These are phyloP conservation scores for barley (Hordeum vulgare) DNA, from an alignment of 176 grass and related monocot species.

Conservation along the genomic window DNA sequence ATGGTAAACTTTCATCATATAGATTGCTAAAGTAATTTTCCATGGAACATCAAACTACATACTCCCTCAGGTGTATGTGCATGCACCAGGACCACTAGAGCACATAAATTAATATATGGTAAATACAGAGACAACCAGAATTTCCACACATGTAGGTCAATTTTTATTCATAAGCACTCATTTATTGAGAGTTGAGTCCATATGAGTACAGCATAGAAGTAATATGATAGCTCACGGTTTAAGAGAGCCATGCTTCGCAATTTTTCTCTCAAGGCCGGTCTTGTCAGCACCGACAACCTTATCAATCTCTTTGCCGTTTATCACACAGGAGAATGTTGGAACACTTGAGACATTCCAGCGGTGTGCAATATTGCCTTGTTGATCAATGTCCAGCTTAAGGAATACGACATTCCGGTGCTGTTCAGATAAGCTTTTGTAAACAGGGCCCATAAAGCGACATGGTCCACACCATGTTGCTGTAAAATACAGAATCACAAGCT, in stretches of 20 bases:
- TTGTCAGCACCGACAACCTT: slow-evolving; percentile 60
- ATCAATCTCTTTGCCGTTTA: slow-evolving; percentile 54
- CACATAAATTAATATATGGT: not conserved
- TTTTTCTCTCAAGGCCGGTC: slow-evolving; percentile 43
- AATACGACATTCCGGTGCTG: slow-evolving; percentile 49
- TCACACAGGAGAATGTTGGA: slow-evolving; percentile 65
- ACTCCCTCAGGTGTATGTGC: not conserved
- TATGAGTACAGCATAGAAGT: slow-evolving; percentile 7
- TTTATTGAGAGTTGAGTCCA: not conserved
- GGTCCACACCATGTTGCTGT: slow-evolving; percentile 70
- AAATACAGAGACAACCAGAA: not conserved
- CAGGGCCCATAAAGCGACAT: slow-evolving; percentile 55
- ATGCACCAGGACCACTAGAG: not conserved
- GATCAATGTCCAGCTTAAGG: slow-evolving; percentile 63
- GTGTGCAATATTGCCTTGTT: slow-evolving; percentile 36
- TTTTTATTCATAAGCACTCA: slow-evolving; percentile 10
- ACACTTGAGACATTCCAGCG: slow-evolving; percentile 58
- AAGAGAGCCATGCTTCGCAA: slow-evolving; percentile 35
- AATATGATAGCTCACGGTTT: slow-evolving; percentile 1
- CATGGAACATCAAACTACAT: not conserved
- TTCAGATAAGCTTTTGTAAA: slow-evolving; percentile 57
- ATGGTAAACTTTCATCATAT: not conserved
- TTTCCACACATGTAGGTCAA: not conserved
- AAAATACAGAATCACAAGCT: slow-evolving; percentile 59
- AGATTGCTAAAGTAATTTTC: not conserved